phyloP scores from a whole-genome alignment of 345 rosid genomes.

The Salix purpurea region DNA sequence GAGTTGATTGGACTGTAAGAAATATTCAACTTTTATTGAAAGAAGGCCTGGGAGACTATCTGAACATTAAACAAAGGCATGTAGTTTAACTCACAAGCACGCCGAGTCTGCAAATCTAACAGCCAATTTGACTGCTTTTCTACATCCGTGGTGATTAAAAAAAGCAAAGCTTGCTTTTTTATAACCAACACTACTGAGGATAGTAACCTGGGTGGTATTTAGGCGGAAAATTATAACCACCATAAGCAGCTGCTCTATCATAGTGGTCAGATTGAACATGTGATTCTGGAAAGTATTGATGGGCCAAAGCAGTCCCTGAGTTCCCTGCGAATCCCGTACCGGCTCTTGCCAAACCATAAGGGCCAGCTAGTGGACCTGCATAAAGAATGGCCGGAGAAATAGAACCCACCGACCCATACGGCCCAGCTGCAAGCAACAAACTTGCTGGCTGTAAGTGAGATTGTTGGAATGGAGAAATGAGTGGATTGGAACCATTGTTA shows the following conservation, averaged over 20 bases:
- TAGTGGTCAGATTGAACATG: conserved; percentile 34
- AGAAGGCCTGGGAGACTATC: neutral
- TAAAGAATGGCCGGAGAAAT: conserved; percentile 30
- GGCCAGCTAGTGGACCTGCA: conserved; percentile 36
- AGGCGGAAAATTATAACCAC: conserved; percentile 42
- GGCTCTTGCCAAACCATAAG: conserved; percentile 35
- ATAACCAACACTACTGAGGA: conserved; percentile 37
- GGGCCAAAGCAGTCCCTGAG: conserved; percentile 28
- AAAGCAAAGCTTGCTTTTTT: conserved; percentile 10
- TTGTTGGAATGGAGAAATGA: conserved; percentile 29
- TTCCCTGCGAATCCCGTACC: conserved; percentile 30
- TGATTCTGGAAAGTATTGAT: conserved; percentile 26
- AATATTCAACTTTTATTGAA: neutral
- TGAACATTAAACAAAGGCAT: neutral
- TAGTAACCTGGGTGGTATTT: conserved; percentile 48
- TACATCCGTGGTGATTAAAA: neutral
- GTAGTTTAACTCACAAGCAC: neutral
- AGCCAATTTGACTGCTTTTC: neutral
- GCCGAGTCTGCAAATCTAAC: neutral
- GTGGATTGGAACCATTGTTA: conserved; percentile 25
- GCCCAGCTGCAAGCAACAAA: conserved; percentile 29
- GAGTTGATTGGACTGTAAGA: neutral
- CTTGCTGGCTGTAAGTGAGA: conserved; percentile 43
- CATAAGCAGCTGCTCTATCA: conserved; percentile 39
- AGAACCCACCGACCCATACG: conserved; percentile 37